phyloP scores from a whole-genome alignment of 2,329 filamentous ascomycete species.

The Cytospora chrysosperma region DNA sequence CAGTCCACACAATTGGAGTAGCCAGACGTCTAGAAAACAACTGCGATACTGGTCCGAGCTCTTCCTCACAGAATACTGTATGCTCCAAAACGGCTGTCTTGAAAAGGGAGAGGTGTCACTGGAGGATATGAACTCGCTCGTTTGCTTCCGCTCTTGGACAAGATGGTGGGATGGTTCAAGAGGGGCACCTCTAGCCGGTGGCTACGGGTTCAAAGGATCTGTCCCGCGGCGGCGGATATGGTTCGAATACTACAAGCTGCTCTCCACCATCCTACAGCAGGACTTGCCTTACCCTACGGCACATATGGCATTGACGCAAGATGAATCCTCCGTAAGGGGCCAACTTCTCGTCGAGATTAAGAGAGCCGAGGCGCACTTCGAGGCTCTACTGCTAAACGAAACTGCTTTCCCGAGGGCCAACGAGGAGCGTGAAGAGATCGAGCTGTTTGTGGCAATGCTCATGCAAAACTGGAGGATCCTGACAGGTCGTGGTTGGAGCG shows the following conservation, averaged over 20 bases:
- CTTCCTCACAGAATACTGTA: constrained; percentile 71
- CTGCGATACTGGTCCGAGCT: constrained; percentile 77
- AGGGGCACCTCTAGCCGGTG: constrained; percentile 48
- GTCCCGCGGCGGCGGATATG: constrained; percentile 70
- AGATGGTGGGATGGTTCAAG: constrained; percentile 61
- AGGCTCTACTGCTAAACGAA: constrained; percentile 73
- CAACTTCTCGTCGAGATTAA: constrained; percentile 77
- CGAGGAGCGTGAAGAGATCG: constrained; percentile 74
- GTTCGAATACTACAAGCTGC: constrained; percentile 78
- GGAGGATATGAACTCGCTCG: constrained; percentile 52
- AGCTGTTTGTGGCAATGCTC: constrained; percentile 75
- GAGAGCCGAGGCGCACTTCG: constrained; percentile 75
- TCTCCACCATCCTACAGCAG: constrained; percentile 73
- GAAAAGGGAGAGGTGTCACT: constrained; percentile 51
- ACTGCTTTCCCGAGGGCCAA: constrained; percentile 82
- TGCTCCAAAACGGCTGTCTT: constrained; percentile 62
- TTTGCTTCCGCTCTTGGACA: constrained; percentile 65
- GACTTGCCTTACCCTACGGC: constrained; percentile 60
- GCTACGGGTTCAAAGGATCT: constrained; percentile 57
- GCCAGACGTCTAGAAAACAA: constrained; percentile 59
- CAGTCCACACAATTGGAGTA: constrained; percentile 53
- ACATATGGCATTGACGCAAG: constrained; percentile 40
- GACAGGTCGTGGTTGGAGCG: constrained; percentile 76
- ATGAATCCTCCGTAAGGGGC: constrained; percentile 54
- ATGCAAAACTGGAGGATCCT: constrained; percentile 84